Conservation (phyloP, 2,329 filamentous ascomycete genomes). For the Diaporthe humulicola region DNA sequence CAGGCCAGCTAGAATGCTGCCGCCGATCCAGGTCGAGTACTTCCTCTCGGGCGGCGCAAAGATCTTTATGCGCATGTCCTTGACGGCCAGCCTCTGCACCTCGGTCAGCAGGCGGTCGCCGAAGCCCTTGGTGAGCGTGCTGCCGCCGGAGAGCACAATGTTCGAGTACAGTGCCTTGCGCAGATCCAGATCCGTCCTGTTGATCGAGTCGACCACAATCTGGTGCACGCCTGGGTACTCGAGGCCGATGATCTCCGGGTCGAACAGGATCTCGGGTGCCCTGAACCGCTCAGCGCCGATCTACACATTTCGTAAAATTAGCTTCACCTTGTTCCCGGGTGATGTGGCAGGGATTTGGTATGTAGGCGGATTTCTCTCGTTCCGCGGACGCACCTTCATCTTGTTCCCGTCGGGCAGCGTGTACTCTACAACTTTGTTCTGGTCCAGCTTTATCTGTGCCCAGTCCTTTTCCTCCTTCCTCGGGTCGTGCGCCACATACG, state of each 20-base stretch:
- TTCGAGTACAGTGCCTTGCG: slow-evolving; percentile 95
- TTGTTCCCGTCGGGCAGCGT: slow-evolving; percentile 92
- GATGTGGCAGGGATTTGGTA: background rate
- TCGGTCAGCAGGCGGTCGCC: slow-evolving; percentile 92
- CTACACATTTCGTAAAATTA: slow-evolving; percentile 55
- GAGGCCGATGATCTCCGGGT: slow-evolving; percentile 95
- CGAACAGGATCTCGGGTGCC: slow-evolving; percentile 96
- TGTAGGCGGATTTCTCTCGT: background rate
- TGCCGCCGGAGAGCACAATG: slow-evolving; percentile 96
- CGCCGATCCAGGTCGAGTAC: slow-evolving; percentile 99
- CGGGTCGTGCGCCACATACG: slow-evolving; percentile 91
- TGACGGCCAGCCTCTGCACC: slow-evolving; percentile 92
- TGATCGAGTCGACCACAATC: slow-evolving; percentile 97
- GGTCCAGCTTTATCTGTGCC: slow-evolving; percentile 82
- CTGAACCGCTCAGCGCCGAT: slow-evolving; percentile 95
- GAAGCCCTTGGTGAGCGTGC: slow-evolving; percentile 96
- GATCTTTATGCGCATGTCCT: slow-evolving; percentile 99
- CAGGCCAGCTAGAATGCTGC: slow-evolving; percentile 94
- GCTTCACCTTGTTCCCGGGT: background rate
- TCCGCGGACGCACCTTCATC: slow-evolving; percentile 76
- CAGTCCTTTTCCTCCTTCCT: slow-evolving; percentile 97
- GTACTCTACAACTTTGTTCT: slow-evolving; percentile 87
- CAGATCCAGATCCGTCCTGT: slow-evolving; percentile 93
- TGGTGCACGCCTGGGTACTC: slow-evolving; percentile 98
- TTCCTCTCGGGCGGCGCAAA: slow-evolving; percentile 97